phyloP scores from a whole-genome alignment of 208 protist species.

The Naegleria gruberi region DNA sequence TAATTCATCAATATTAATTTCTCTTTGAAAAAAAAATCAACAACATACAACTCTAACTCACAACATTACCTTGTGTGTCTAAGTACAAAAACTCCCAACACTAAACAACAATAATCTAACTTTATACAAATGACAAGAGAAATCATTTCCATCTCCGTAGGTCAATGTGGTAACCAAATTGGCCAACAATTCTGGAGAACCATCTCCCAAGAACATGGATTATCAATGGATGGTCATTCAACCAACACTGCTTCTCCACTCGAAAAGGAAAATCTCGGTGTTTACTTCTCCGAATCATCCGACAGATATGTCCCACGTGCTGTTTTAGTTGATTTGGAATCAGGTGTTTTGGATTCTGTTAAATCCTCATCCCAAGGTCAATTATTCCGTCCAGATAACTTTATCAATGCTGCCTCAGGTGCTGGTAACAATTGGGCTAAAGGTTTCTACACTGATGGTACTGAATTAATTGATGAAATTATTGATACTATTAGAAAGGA shows the following conservation, averaged over 20 bases:
- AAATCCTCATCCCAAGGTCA: constrained; percentile 36
- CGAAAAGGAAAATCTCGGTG: not conserved
- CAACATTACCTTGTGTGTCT: not conserved
- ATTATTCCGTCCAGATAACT: constrained; percentile 61
- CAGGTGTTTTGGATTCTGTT: constrained; percentile 55
- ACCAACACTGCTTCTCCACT: not conserved
- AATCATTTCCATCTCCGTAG: not conserved
- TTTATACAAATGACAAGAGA: not conserved
- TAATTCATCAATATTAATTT: not conserved
- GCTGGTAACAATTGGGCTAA: constrained; percentile 70
- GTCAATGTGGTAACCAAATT: constrained; percentile 25
- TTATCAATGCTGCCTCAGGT: constrained; percentile 47
- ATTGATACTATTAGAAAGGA: constrained; percentile 62
- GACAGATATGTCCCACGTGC: constrained; percentile 23
- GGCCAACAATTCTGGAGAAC: not conserved
- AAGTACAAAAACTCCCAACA: not conserved
- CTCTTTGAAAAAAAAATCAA: not conserved
- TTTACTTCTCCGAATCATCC: not conserved
- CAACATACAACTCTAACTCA: no score
- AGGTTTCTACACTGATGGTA: constrained; percentile 65
- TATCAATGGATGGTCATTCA: not conserved
- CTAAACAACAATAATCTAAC: no score
- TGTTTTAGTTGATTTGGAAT: constrained; percentile 49
- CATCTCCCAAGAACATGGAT: not conserved
- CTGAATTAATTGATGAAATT: constrained; percentile 54